Base-by-base conservation (phyloP, 23 red algal species). In the Chondrus crispus region DNA sequence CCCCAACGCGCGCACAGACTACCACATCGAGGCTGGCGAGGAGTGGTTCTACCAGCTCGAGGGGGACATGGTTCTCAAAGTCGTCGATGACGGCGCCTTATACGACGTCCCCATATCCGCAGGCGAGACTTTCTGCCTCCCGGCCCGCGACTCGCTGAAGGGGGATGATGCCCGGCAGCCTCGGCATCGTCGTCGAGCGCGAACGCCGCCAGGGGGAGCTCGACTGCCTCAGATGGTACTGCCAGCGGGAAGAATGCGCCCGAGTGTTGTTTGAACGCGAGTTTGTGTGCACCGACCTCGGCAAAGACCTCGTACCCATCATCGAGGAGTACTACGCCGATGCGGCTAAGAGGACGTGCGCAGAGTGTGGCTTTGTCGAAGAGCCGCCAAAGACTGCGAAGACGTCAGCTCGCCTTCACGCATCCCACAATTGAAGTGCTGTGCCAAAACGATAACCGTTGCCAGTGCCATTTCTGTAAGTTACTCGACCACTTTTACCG, bases 11-110 rank as follows among this genome's bases (percentile, higher is more conserved):
- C 85, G 97, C 16, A 95, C 93, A 62, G 97, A 99, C 68, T 99
- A 96, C 60, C 97, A 99, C 74, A 87, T 95, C 1, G 94, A 99
- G 76, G 80, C 64, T 42, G 91, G 91, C 14, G 97, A 99, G 62
- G 97, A 99, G 62, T 94, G 91, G 71, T 99, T 99, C 57, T 99
- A 95, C 84, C 97, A 99, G 83, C 77, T 99, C 22, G 84, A 95
- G 55, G 97, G 97, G 36, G 78, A 83, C 20, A 89, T 99, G 72
- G 80, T 89, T 38, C 82, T 99, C 38, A 93, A 89, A 19, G 89
- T 99, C 7, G 91, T 93, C 7, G 94, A 96, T 66, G 94, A 94
- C 7, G 85, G 85, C 19, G 28, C 42, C 37, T 96, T 96, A 51
- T 75, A 88, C 19, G 94, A 96, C 28, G 81, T 99, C 48, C 91